Evolutionary conservation across 768 basidiomycete species (phyloP).

Genomic region (Serendipita sp.): DNA sequence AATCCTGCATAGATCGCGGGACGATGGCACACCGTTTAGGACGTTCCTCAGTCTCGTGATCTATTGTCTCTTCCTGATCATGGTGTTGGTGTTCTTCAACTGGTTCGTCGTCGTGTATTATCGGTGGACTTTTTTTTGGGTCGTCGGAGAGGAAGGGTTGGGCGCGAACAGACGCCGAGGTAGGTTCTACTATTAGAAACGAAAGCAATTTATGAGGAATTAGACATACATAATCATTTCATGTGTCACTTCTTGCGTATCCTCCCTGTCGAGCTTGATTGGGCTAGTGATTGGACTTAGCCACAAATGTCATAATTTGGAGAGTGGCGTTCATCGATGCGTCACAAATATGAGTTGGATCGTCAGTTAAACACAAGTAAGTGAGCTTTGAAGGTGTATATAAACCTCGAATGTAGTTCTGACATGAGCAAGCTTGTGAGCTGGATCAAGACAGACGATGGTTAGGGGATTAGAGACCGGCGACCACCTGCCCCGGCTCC

Average conservation of each 20-base stretch:
- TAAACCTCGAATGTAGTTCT: background rate
- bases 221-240: background rate
- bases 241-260: background rate
- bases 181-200: too few species aligned
- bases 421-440: background rate
- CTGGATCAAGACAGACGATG: too few species aligned
- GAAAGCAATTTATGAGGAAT: background rate
- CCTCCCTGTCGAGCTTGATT: background rate
- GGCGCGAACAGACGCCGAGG: too few species aligned
- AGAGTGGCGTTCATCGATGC: background rate
- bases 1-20: background rate
- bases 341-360: background rate
- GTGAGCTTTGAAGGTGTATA: background rate
- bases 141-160: too few species aligned
- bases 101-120: background rate
- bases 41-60: background rate
- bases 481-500: too few species aligned
- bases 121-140: background rate
- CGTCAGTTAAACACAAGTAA: background rate
- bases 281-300: background rate
- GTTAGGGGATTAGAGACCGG: too few species aligned
- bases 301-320: too few species aligned
- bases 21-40: background rate
- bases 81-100: background rate
- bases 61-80: background rate